Evolutionary conservation across 345 rosid species (phyloP).

Genomic region (Boechera divaricarpa): DNA sequence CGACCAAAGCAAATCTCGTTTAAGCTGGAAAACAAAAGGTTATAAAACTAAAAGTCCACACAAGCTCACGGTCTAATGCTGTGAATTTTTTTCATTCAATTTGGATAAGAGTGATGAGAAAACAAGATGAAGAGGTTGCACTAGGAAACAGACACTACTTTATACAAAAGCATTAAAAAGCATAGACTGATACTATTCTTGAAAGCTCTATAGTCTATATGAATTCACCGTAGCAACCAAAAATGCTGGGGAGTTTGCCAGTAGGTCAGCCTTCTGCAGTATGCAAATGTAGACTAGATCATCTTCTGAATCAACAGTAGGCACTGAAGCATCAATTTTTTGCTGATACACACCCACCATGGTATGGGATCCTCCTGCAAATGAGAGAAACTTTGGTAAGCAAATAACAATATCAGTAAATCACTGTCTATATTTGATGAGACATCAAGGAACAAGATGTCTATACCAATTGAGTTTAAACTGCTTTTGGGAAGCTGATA

Average conservation of each 20-base stretch:
- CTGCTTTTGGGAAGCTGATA: background rate
- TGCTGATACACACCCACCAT: conserved; percentile 3
- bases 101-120: background rate
- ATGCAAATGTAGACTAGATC: background rate
- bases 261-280: background rate
- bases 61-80: background rate
- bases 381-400: conserved; percentile 7
- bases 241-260: background rate
- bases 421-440: background rate
- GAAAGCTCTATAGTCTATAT: background rate
- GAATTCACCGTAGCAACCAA: background rate
- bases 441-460: background rate
- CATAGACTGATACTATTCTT: background rate
- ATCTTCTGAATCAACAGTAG: conserved; percentile 10
- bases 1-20: background rate
- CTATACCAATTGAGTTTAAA: conserved; percentile 13
- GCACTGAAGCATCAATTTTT: conserved; percentile 11
- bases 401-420: background rate
- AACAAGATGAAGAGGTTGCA: background rate
- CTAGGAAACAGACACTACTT: background rate
- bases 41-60: background rate
- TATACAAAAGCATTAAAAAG: background rate
- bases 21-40: background rate
- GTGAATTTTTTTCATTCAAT: background rate
- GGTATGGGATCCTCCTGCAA: conserved; percentile 2